phyloP scores from a whole-genome alignment of 352 stramenopile genomes.

The Phytophthora sansomeana region DNA sequence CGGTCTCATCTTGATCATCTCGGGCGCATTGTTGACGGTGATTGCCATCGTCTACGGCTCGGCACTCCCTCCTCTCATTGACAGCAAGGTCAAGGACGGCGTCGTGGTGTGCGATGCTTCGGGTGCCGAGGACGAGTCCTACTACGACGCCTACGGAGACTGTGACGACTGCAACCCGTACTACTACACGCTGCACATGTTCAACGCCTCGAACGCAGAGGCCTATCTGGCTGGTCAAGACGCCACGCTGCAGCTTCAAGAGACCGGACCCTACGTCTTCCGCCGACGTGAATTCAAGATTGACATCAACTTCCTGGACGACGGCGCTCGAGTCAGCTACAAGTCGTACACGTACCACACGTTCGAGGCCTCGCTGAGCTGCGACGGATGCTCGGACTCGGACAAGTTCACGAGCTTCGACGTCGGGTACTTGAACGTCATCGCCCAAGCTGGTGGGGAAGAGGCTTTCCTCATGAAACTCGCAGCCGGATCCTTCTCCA shows the following conservation, averaged over 20 bases:
- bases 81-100: conserved; percentile 48
- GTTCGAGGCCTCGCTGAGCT: conserved; percentile 52
- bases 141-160: conserved; percentile 61
- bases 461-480: conserved; percentile 53
- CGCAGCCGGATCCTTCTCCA: conserved; percentile 55
- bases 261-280: conserved; percentile 72
- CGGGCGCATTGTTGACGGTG: conserved; percentile 40
- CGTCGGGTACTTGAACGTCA: conserved; percentile 73
- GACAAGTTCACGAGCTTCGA: conserved; percentile 64
- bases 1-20: conserved; percentile 41
- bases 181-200: conserved; percentile 56
- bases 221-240: conserved; percentile 45
- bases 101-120: conserved; percentile 52
- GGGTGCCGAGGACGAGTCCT: conserved; percentile 44
- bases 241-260: conserved; percentile 59
- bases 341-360: conserved; percentile 75
- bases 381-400: conserved; percentile 53
- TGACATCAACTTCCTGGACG: conserved; percentile 57
- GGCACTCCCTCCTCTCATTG: conserved; percentile 43
- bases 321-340: conserved; percentile 56
- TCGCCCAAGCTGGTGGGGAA: conserved; percentile 65
- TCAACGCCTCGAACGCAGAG: conserved; percentile 50
- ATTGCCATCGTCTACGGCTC: conserved; percentile 54
- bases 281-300: conserved; percentile 60
- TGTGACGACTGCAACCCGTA: conserved; percentile 64